Base-by-base conservation (phyloP, 2,329 filamentous ascomycete species). In the Ceratocystis albifundus region DNA sequence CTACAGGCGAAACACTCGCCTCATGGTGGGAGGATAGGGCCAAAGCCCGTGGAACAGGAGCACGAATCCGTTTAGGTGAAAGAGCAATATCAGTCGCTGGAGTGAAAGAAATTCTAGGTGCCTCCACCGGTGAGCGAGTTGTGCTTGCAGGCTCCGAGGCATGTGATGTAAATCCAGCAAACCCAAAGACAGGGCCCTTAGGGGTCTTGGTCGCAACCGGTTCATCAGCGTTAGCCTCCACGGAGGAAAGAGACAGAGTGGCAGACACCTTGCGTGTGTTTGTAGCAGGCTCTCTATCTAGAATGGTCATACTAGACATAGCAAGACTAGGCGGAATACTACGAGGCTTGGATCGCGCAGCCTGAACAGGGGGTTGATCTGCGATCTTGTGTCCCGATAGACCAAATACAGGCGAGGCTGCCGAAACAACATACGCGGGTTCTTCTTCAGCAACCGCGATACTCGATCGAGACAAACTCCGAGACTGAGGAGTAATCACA, bases 151-250 rank as follows among this genome's bases (percentile, higher is more conserved):
- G 73, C 57, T 73, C 70, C n/a, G 73, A 64, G 53, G 70, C 69
- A 66, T 74, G 69, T 17, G 73, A 69, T 46, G 70, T 63, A 44
- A 75, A 70, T 2, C 67, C 65, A 1, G 74, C 73, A 28, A 75
- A 62, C 0, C 70, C 71, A 20, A 75, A 67, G 1, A 57, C 57
- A 15, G 67, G 41, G 25, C 64, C 62, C n/a, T 59, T 5, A 22
- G 48, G 36, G 12, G 17, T 32, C 1, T 44, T 64, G 15, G 50
- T 64, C 2, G 45, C 50, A 61, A 67, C 65, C 2, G 69, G 69
- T 20, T 65, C 64, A 17, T 68, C 62, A 50, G 69, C 66, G 67
- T 71, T 70, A 3, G 70, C 68, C 32, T 70, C 69, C 28, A 73
- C 61, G 5, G 67, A 63, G 20, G 65, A 70, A 28, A 72, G 66